Conservation (phyloP, 1,284 basidiomycete species). For the Agroathelia rolfsii region DNA sequence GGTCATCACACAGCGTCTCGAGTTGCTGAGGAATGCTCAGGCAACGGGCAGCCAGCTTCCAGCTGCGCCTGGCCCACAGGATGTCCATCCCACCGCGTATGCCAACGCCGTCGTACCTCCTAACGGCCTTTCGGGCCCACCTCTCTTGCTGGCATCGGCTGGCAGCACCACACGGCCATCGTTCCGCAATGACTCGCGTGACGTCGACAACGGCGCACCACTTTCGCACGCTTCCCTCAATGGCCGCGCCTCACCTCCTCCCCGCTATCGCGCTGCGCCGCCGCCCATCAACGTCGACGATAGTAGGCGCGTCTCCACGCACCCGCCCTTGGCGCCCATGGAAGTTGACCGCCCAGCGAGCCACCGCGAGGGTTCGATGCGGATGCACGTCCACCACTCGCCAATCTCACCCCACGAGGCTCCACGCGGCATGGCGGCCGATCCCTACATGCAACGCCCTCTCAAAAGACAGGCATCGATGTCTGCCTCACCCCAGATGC, state of each 20-base stretch:
- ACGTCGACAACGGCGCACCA: slow-evolving; percentile 38
- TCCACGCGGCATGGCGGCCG: no score
- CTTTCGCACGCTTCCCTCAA: no score
- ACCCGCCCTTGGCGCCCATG: slow-evolving; percentile 73
- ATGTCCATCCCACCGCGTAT: slow-evolving; percentile 92
- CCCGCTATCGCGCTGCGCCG: slow-evolving; percentile 69
- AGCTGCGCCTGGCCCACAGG: slow-evolving; percentile 82
- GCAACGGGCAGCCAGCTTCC: slow-evolving; percentile 71
- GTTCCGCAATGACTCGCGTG: slow-evolving; percentile 58
- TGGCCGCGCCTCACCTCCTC: slow-evolving; percentile 47
- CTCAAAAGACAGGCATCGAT: slow-evolving; percentile 20
- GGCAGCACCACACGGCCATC: slow-evolving; percentile 41
- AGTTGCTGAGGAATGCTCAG: slow-evolving; percentile 73
- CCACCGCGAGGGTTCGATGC: no score
- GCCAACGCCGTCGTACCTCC: slow-evolving; percentile 65
- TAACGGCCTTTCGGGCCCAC: slow-evolving; percentile 50
- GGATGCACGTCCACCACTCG: no score
- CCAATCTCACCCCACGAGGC: no score
- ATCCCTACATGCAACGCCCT: no score
- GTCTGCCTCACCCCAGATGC: no score
- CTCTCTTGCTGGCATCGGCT: slow-evolving; percentile 46
- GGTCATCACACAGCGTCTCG: slow-evolving; percentile 70
- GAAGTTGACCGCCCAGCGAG: slow-evolving; percentile 66
- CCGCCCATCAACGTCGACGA: slow-evolving; percentile 72
- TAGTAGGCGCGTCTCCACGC: slow-evolving; percentile 46